Conservation (phyloP, 441 rosid genomes). For the Flueggea neowawraea region DNA sequence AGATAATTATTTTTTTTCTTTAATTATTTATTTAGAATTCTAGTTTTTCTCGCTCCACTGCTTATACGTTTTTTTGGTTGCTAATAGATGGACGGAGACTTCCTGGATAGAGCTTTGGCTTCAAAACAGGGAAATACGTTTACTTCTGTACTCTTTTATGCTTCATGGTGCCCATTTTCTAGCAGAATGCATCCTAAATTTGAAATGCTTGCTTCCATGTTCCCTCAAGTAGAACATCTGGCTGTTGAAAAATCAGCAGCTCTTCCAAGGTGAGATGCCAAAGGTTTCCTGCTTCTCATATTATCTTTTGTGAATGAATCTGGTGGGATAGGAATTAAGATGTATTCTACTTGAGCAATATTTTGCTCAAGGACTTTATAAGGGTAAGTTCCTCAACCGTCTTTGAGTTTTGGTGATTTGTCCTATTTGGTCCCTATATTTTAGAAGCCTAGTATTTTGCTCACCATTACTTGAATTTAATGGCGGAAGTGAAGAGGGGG, state of each 20-base stretch:
- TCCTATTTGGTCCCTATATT: no score
- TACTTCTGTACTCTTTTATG: conserved; percentile 68
- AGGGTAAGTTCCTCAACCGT: no score
- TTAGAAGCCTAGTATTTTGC: no score
- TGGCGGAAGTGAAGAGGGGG: no score
- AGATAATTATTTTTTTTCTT: no score
- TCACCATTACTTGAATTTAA: no score
- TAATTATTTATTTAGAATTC: background rate
- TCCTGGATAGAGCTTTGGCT: conserved; percentile 48
- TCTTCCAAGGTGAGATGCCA: conserved; percentile 57
- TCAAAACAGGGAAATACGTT: conserved; percentile 39
- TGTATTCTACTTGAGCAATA: no score
- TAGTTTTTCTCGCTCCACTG: background rate
- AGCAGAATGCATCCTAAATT: conserved; percentile 35
- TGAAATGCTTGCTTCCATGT: conserved; percentile 62
- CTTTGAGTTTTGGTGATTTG: no score
- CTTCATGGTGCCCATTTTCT: conserved; percentile 88
- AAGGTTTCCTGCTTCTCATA: no score
- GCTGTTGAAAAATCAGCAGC: conserved; percentile 68
- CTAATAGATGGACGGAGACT: conserved; percentile 65
- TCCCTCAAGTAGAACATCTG: conserved; percentile 74
- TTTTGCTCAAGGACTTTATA: no score
- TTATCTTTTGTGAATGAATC: no score
- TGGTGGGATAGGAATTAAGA: no score
- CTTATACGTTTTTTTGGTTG: background rate